A percentile compares a stretch with the other conserved stretches of the same genome.
Evolutionary conservation across 768 basidiomycete species (phyloP).

Genomic region (Tylopilus sp.): DNA sequence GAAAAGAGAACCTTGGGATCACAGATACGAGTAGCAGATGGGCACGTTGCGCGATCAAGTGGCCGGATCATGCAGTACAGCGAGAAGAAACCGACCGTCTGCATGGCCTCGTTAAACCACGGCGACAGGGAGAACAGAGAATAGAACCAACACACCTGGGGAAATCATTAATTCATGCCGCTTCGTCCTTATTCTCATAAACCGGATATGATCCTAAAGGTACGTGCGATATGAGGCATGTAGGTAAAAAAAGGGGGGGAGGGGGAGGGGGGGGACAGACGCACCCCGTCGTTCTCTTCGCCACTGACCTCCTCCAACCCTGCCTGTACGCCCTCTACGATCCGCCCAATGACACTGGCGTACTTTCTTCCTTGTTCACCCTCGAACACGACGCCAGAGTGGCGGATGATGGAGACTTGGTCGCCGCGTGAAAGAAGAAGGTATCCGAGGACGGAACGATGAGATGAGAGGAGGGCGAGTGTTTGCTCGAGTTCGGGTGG

Average conservation of each 20-base stretch:
- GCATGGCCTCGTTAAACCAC: not conserved
- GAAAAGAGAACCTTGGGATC: constrained; percentile 8
- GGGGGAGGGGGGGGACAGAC: constrained; percentile 13
- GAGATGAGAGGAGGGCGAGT: constrained; percentile 68
- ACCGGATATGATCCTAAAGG: constrained; percentile 75
- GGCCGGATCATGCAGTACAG: constrained; percentile 78
- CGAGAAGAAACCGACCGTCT: constrained; percentile 77
- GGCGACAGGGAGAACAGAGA: not conserved
- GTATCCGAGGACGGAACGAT: constrained; percentile 85
- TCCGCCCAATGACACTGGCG: constrained; percentile 64
- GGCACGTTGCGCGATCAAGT: constrained; percentile 30
- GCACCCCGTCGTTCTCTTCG: constrained; percentile 55
- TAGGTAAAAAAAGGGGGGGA: not conserved
- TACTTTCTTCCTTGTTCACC: constrained; percentile 80
- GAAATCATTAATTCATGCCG: constrained; percentile 94
- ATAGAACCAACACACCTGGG: constrained; percentile 64
- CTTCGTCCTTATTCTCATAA: constrained; percentile 88
- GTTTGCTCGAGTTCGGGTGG: constrained; percentile 84
- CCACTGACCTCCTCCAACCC: constrained; percentile 77
- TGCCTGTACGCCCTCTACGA: constrained; percentile 74
- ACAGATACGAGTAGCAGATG: constrained; percentile 3
- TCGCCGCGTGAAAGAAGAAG: constrained; percentile 74
- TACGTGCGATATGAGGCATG: not conserved
- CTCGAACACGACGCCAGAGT: constrained; percentile 82
- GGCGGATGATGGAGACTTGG: constrained; percentile 75